A percentile compares a stretch with the other conserved stretches of the same genome.
phyloP scores from a whole-genome alignment of 2,329 filamentous ascomycete genomes.

The Botrytis medusae region DNA sequence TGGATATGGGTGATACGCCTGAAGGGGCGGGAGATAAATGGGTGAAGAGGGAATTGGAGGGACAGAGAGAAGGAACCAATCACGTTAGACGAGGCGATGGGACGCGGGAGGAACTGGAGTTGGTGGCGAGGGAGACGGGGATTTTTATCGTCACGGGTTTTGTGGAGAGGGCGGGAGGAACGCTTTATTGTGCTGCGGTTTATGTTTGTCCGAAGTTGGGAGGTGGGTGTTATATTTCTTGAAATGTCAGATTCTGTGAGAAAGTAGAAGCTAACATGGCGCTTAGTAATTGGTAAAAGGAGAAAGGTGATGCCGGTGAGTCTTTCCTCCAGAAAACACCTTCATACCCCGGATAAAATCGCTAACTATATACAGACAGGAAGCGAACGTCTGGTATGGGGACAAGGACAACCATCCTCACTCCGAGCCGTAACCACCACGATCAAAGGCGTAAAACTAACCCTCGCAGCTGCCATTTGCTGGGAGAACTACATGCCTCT shows the following conservation, averaged over 20 bases:
- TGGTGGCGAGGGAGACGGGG: background rate
- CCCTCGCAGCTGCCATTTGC: background rate
- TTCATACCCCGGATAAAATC: background rate
- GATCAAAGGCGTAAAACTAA: background rate
- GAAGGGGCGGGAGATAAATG: background rate
- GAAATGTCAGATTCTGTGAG: background rate
- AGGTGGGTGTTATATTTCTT: background rate
- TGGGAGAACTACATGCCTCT: background rate
- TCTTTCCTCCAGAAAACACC: background rate
- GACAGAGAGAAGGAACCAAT: background rate
- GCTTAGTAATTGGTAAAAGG: background rate
- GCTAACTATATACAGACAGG: background rate
- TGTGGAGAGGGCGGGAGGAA: background rate
- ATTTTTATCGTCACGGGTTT: background rate
- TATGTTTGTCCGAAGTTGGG: background rate
- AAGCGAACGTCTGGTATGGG: background rate
- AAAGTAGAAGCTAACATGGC: background rate
- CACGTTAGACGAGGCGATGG: background rate
- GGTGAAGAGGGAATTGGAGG: background rate
- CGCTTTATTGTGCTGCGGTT: background rate
- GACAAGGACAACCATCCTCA: background rate
- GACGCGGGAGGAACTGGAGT: background rate
- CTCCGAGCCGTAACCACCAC: background rate
- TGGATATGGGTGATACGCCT: background rate
- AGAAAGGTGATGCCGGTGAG: background rate